Base-by-base conservation (phyloP, 1,284 basidiomycete genomes). In the Microstroma glucosiphilum region DNA sequence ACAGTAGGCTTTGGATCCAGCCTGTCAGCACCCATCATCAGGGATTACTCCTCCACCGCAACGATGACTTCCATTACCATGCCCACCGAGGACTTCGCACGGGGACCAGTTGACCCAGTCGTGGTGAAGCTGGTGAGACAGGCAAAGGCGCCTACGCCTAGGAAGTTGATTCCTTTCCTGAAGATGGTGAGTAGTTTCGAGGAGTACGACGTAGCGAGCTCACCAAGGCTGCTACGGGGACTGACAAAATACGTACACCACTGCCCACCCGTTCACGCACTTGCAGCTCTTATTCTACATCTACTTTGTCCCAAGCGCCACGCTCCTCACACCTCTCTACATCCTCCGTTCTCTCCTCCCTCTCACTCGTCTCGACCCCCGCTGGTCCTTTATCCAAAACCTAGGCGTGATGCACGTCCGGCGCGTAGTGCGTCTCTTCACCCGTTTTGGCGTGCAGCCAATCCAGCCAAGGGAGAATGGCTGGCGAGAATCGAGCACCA, bases 391-490 rank as follows among this genome's bases (percentile, higher is more conserved):
- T 59, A 23, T 62, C 30, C 66, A 66, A 9, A 60, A 73, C 11
- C 57, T 75, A 40, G 65, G 67, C 59, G 68, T 75, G 49, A 56
- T 69, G 19, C 60, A 72, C 17, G 67, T 70, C 6, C 67, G 69
- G 40, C 66, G 67, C 21, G 65, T 73, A 25, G 70, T 78, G 60
- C 64, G 66, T 41, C 65, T 67, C 49, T 62, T 74, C 26, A 68
- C 69, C 58, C 64, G 68, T 49, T 72, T 75, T 37, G 43, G 58
- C 19, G 63, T 77, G 4, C 75, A 76, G 62, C 76, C 76, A 43
- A 61, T 77, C 40, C 68, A 61, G 1, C 72, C 75, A 1, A 66
- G 75, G 30, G 69, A 73, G 63, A 66, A 69, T 11, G 75, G 76
- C 1, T 65, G 67, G 51, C 68, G 75, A 13, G 76, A 76, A 60